Base-by-base conservation (phyloP, 2,329 filamentous ascomycete species). In the Sclerotinia spermophila region DNA sequence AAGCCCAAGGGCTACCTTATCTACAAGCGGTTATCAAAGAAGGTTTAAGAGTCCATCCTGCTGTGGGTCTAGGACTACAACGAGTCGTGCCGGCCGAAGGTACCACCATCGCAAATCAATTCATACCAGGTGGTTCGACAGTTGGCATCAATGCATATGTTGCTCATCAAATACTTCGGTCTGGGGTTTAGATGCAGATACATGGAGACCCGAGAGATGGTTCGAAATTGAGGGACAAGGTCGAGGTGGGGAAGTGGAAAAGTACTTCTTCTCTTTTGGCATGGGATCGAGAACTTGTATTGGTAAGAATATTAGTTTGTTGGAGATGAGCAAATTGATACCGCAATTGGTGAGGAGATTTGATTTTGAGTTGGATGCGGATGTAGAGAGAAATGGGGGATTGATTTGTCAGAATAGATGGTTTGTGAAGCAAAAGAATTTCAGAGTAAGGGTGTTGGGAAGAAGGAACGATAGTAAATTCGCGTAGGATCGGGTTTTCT, bases 21-120 rank as follows among this genome's bases (percentile, higher is more conserved):
- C 79, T 87, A 2, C 80, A 84, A 69, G 83, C 85, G 4, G 82
- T 85, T 3, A 80, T 88, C 30, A 83, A 82, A 30, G 87, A 89
- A 75, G 81, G 83, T 0, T 76, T 87, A 27, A 82, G 86, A 21
- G 77, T 87, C 30, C 83, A 86, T 65, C 81, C 85, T 1, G 82
- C 84, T 0, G 81, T 82, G 0, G 84, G 83, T 5, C 76, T 86
- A 17, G 82, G 84, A 4, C 77, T 87, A n/a, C 83, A 83, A 75
- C 81, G 86, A 6, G 79, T 82, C 0, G 84, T 86, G 0, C 84
- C 85, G 0, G 70, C 79, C 3, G 81, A 79, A 0, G 85, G 86
- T 0, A 79, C 79, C 0, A 79, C 81, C 8, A 79, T 87, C 8
- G 79, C 79, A 2, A 79, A 80, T 56, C 79, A 79, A 70, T 82